Evolutionary conservation across 2,329 filamentous ascomycete species (phyloP).

Genomic region (Colletotrichum euphorbiae): DNA sequence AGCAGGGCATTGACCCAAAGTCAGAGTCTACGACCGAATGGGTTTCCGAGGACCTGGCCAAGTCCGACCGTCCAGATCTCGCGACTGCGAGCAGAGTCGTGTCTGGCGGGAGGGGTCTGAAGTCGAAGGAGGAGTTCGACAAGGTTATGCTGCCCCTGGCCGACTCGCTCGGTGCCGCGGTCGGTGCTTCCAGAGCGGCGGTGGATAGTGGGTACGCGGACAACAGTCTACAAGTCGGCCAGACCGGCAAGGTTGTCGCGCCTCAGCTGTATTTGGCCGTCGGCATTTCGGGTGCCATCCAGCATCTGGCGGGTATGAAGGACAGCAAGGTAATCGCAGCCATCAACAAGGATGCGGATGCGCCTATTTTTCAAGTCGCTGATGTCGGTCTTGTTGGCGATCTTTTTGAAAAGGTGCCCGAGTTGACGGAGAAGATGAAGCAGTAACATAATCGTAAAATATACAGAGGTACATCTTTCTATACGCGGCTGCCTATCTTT

Average conservation of each 20-base stretch:
- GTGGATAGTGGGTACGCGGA: conserved; percentile 98
- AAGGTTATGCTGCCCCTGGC: conserved; percentile 91
- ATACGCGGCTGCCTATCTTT: conserved; percentile 47
- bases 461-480: not conserved
- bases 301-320: conserved; percentile 99
- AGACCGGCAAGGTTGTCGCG: conserved; percentile 98
- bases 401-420: conserved; percentile 93
- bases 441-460: conserved; percentile 16
- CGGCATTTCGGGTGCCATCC: conserved; percentile 96
- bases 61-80: conserved; percentile 93
- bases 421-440: conserved; percentile 96
- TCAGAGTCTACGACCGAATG: conserved; percentile 80
- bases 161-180: conserved; percentile 92
- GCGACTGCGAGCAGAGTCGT: conserved; percentile 91
- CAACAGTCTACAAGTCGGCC: conserved; percentile 97
- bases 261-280: conserved; percentile 95
- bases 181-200: conserved; percentile 93
- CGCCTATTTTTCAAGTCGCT: conserved; percentile 97
- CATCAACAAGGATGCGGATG: conserved; percentile 98
- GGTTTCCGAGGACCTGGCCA: conserved; percentile 92
- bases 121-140: conserved; percentile 98
- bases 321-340: conserved; percentile 99
- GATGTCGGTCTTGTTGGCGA: conserved; percentile 97
- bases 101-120: conserved; percentile 92
- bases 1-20: conserved; percentile 88